These are phyloP conservation scores for Raphanus raphanistrum DNA, from an alignment of 345 rosid species.

Conservation along the genomic window DNA sequence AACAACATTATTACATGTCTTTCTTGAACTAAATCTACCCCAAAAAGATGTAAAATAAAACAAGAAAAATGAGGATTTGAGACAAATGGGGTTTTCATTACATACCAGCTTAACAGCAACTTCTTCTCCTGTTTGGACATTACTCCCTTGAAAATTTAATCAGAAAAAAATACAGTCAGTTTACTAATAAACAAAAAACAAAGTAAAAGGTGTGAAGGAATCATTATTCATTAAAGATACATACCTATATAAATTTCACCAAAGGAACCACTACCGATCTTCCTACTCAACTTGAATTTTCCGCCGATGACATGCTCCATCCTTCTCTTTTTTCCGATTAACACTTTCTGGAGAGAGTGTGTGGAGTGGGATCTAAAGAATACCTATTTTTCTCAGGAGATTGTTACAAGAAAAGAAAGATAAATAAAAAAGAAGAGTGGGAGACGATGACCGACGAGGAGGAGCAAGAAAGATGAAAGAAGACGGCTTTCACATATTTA, in stretches of 20 bases:
- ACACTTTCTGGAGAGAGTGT: not conserved
- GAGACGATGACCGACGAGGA: not conserved
- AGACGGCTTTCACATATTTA: not conserved
- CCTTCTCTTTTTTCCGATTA: slow-evolving; percentile 18
- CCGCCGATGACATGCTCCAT: slow-evolving; percentile 72
- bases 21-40: not conserved
- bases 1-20: not conserved
- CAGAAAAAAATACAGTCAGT: not conserved
- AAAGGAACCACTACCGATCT: slow-evolving; percentile 84
- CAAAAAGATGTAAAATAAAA: not conserved
- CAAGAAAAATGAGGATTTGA: not conserved
- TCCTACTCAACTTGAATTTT: slow-evolving; percentile 76
- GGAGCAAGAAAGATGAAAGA: not conserved
- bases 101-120: slow-evolving; percentile 82
- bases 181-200: not conserved
- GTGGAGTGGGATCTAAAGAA: not conserved
- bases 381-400: not conserved
- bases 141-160: slow-evolving; percentile 45
- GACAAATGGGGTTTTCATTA: not conserved
- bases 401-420: not conserved
- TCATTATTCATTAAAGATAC: slow-evolving; percentile 23
- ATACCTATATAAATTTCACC: slow-evolving; percentile 77
- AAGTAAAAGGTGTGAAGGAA: not conserved
- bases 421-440: not conserved
- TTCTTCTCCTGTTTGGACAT: slow-evolving; percentile 81